phyloP scores from a whole-genome alignment of 2,329 filamentous ascomycete genomes.

The Lasiodiplodia sp. region DNA sequence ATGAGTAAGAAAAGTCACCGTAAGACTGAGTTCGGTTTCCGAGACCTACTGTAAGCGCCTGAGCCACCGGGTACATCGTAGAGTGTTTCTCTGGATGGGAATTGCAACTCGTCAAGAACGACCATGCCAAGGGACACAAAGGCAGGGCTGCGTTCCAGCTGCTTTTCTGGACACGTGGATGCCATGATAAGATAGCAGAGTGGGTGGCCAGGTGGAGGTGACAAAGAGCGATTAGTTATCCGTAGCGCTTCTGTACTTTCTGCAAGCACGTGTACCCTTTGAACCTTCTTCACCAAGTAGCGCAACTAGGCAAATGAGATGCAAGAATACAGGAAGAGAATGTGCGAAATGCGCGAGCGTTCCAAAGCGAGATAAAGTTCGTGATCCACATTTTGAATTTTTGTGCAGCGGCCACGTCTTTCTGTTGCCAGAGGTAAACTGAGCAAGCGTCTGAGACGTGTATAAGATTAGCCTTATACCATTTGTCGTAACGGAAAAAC shows the following conservation, averaged over 20 bases:
- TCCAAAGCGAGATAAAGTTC: neutral
- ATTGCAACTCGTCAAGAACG: neutral
- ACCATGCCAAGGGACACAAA: neutral
- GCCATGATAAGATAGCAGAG: neutral
- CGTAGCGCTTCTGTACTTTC: too few species aligned
- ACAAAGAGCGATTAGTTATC: too few species aligned
- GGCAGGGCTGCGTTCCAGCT: neutral
- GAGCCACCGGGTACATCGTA: conserved; percentile 1
- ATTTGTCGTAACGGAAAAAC: neutral
- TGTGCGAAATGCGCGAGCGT: neutral
- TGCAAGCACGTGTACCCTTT: too few species aligned
- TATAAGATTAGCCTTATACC: neutral
- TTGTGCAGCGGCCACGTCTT: neutral
- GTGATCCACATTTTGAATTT: neutral
- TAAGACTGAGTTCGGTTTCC: neutral
- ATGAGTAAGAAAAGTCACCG: neutral
- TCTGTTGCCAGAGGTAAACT: neutral
- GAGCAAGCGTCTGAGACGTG: neutral
- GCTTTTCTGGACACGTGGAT: neutral
- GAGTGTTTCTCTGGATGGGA: neutral
- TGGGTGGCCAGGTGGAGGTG: neutral
- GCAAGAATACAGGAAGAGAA: neutral
- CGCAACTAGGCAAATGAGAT: too few species aligned
- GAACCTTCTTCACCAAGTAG: too few species aligned
- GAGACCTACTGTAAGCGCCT: neutral